Percentiles rank a stretch among this genome's conserved stretches.
phyloP scores from a whole-genome alignment of 192 early-diverging fungal species.

The Chytriomyces sp. region DNA sequence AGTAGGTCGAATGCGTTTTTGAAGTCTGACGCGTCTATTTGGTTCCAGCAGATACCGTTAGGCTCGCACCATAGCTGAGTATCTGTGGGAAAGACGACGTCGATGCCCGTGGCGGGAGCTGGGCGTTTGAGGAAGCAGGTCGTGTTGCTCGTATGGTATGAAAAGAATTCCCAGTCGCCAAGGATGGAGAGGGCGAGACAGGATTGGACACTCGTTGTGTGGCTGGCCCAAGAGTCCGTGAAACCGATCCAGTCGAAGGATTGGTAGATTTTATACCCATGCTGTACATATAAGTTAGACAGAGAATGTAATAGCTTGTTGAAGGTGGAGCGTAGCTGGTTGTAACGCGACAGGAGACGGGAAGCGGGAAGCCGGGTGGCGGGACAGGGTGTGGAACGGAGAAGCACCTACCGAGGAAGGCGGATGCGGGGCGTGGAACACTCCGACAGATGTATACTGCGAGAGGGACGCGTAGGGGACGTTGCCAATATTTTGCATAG shows the following conservation, averaged over 20 bases:
- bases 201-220: background rate
- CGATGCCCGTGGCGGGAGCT: background rate
- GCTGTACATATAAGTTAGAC: background rate
- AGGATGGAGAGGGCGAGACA: background rate
- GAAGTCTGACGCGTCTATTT: background rate
- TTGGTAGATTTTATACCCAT: background rate
- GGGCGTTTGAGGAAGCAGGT: constrained; percentile 2
- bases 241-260: constrained; percentile 16
- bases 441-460: background rate
- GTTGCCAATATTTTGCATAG: no score
- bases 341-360: no score
- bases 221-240: background rate
- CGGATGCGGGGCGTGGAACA: constrained; percentile 1
- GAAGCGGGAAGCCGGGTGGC: background rate
- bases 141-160: background rate
- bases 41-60: background rate
- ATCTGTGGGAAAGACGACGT: constrained; percentile 3
- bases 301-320: background rate
- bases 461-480: constrained; percentile 1
- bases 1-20: background rate
- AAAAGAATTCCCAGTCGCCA: background rate
- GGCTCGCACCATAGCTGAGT: background rate
- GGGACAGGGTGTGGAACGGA: background rate
- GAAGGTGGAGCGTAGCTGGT: background rate
- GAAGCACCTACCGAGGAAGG: background rate